Percentiles rank a stretch among this genome's conserved stretches.
phyloP scores from a whole-genome alignment of 2,329 filamentous ascomycete species.

The Sporothrix protearum region DNA sequence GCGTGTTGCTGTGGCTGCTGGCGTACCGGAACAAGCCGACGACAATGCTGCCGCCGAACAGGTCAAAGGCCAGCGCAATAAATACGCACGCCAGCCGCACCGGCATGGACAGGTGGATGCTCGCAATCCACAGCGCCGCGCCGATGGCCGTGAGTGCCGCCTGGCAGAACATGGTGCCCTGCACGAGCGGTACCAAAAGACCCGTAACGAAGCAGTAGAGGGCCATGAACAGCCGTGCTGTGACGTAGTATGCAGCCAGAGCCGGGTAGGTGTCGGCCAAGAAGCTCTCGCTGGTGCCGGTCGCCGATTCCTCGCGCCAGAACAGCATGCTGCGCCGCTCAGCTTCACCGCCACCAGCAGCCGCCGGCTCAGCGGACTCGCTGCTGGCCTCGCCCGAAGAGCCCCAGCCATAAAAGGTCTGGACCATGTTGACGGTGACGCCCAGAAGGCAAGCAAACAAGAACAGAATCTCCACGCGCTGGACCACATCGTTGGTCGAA shows the following conservation, averaged over 20 bases:
- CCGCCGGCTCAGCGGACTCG: neutral
- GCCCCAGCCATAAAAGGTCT: conserved; percentile 47
- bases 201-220: conserved; percentile 47
- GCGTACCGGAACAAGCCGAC: conserved; percentile 40
- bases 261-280: conserved; percentile 52
- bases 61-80: conserved; percentile 53
- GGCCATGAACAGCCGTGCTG: conserved; percentile 52
- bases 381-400: neutral
- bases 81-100: conserved; percentile 54
- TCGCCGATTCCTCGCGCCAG: neutral
- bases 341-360: neutral
- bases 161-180: conserved; percentile 51
- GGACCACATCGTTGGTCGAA: conserved; percentile 58
- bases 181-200: conserved; percentile 55
- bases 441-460: conserved; percentile 58
- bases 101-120: conserved; percentile 55
- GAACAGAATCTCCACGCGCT: conserved; percentile 57
- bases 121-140: conserved; percentile 56
- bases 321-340: conserved; percentile 6
- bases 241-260: conserved; percentile 59
- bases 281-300: neutral
- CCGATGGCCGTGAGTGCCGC: conserved; percentile 46
- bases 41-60: conserved; percentile 46
- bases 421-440: conserved; percentile 60
- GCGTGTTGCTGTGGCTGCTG: conserved; percentile 26